Base-by-base conservation (phyloP, 257 asterid species). In the Przewalskia tangutica region DNA sequence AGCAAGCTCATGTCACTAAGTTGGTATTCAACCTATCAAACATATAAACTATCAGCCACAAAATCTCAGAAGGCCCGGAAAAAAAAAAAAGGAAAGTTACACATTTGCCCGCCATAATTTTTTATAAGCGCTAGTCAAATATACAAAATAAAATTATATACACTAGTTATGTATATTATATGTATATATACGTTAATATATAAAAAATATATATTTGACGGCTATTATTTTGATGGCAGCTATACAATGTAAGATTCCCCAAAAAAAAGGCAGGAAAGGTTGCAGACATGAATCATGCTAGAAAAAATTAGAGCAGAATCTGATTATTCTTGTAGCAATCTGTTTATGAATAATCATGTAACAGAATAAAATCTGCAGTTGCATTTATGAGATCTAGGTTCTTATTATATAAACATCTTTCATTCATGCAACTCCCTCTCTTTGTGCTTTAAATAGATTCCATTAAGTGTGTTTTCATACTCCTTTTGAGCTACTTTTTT, bases 1-100 rank as follows among this genome's bases (percentile, higher is more conserved):
- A 96, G 91, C 90, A 96, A 87, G 89, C 98, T 94, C 98, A 94
- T 91, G 85, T 94, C 98, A 83, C 98, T 94, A 67, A 94, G 93
- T 87, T 94, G 96, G 84, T 94, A 96, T 79, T 96, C 99, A 66
- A 94, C 98, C 99, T 94, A 90, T 42, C 65, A 84, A 56, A 80
- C 27, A 56, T 44, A 42, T 44, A 23, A 71, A 42, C 58, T 20
- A 12, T 11, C 42, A 46, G 0, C 54, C 20, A 56, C 9, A 56
- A n/a, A 55, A 4, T 1, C 20, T 16, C 18, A 56, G 6, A 53
- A 20, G 9, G 32, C 2, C 55, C 3, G 5, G 12, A 58, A 58
- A 8, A 60, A 60, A 11, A 6, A 6, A 8, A 46, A 46, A n/a
- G 27, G 27, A 23, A 23, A 23, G 27, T 23, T 23, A 23, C 27